Evolutionary conservation across 1,284 basidiomycete genomes (phyloP).

Genomic region (Amylostereum areolatum): DNA sequence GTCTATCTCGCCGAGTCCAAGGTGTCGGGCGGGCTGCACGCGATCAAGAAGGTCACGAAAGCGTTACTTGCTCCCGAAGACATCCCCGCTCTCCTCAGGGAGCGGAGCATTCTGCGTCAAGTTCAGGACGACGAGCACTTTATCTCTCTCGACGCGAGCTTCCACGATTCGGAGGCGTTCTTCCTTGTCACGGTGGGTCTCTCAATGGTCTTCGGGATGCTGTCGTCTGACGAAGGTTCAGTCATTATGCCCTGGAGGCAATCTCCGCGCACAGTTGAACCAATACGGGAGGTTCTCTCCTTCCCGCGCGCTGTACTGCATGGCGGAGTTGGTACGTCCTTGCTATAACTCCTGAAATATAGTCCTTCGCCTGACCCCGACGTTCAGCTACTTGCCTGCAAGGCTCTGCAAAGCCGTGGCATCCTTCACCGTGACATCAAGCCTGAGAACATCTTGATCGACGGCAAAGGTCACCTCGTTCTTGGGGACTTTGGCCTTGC

Average conservation of each 20-base stretch:
- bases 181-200: not conserved
- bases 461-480: not conserved
- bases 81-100: not conserved
- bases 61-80: not conserved
- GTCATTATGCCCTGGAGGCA: not conserved
- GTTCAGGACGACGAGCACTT: not conserved
- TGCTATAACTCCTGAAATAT: not conserved
- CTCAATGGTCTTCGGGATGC: not conserved
- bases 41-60: slow-evolving; percentile 2
- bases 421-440: not conserved
- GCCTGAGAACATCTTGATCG: not conserved
- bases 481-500: not conserved
- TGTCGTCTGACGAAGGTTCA: not conserved
- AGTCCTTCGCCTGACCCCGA: too few relatives aligned
- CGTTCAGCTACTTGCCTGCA: not conserved
- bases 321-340: not conserved
- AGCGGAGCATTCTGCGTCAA: not conserved
- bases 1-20: slow-evolving; percentile 1
- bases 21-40: not conserved
- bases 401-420: not conserved
- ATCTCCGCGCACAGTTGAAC: not conserved
- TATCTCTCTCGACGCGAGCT: not conserved
- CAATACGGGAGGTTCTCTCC: not conserved
- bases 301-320: not conserved
- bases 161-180: not conserved